Conservation (phyloP, 306 rosid species). For the Casuarina cunninghamiana region DNA sequence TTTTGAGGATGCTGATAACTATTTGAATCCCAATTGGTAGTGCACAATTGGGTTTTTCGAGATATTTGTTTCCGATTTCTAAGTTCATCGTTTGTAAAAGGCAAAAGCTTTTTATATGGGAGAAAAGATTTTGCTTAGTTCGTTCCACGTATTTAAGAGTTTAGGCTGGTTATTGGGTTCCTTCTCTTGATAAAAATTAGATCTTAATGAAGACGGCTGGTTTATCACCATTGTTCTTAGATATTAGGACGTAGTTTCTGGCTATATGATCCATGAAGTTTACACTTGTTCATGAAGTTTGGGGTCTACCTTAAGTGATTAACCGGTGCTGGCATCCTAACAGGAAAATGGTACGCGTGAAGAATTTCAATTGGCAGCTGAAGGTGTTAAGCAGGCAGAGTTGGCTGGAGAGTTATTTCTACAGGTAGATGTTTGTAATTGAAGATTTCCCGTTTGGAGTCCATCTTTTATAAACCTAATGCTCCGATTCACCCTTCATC, state of each 20-base stretch:
- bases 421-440: constrained; percentile 39
- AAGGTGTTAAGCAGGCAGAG: constrained; percentile 69
- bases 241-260: not conserved
- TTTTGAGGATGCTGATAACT: not conserved
- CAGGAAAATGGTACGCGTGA: constrained; percentile 80
- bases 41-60: not conserved
- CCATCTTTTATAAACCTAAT: not conserved
- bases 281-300: not conserved
- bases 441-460: not conserved
- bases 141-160: not conserved
- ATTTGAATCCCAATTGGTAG: not conserved
- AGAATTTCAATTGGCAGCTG: constrained; percentile 67
- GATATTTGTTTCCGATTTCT: not conserved
- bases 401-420: constrained; percentile 58
- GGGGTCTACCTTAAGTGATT: not conserved
- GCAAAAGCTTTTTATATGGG: not conserved
- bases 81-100: not conserved
- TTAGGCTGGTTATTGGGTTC: not conserved
- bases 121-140: not conserved
- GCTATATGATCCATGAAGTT: not conserved
- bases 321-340: not conserved
- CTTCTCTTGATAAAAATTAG: not conserved
- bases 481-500: not conserved
- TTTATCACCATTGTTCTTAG: not conserved
- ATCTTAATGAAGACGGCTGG: not conserved